Base-by-base conservation (phyloP, 176 grass and related monocot genomes). In the Rhipidocladum racemiflorum region DNA sequence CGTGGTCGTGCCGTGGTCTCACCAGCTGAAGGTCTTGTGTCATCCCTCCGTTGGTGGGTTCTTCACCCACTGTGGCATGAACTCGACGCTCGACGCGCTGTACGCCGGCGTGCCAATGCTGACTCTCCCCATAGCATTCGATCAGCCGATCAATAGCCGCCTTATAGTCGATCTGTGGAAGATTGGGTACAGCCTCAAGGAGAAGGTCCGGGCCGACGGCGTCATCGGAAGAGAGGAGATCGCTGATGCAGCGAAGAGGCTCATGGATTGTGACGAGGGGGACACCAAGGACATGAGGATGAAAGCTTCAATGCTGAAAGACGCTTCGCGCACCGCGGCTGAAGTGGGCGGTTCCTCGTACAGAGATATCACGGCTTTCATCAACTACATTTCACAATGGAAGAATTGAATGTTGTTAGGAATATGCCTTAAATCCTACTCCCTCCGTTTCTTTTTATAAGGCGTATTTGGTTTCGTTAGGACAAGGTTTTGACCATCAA, bases 51-150 rank as follows among this genome's bases (percentile, higher is more conserved):
- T 90, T 0, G 81, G 87, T 0, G 84, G 84, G 0, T 87, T 89
- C 87, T 69, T 85, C 48, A 89, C 88, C 1, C 91, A 90, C 72
- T 90, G 68, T 43, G 88, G 81, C 30, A 90, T 84, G 87, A 93
- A 92, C 79, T 92, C 86, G 67, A 89, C 69, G 32, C 49, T 92
- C 0, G 68, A 80, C 48, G 54, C 78, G 4, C 20, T 86, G 54
- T 53, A 70, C 35, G 83, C 74, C 20, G 83, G 86, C 15, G 75
- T 92, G 66, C 68, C 86, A 4, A 80, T 92, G 86, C 79, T 88
- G 7, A 80, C 79, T 0, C 76, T 72, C 24, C 74, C 86, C 13
- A 57, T 88, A 12, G 70, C 74, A 29, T 68, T 84, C 40, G 90
- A 92, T 38, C 90, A 89, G 9, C 77, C 64, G n/a, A 59, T 34